These are phyloP conservation scores for Aspergillus thermomutatus DNA, from an alignment of 2,329 filamentous ascomycete genomes.

Conservation along the genomic window DNA sequence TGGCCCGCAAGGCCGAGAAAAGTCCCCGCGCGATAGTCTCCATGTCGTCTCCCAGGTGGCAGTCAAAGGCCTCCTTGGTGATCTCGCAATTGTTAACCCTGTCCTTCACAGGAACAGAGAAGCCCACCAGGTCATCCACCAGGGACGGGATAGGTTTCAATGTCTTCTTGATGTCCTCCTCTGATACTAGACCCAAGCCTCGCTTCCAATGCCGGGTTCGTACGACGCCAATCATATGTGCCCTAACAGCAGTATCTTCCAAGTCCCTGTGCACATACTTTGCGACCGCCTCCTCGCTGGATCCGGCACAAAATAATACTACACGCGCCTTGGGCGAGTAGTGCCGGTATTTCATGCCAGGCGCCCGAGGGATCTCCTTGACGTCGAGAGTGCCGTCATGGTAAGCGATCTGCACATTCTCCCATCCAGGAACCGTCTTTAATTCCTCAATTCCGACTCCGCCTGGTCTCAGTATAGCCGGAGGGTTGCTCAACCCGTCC, in stretches of 20 bases:
- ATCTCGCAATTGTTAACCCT: conserved; percentile 14
- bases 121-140: conserved; percentile 25
- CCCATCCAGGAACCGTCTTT: conserved; percentile 73
- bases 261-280: conserved; percentile 33
- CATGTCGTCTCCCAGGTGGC: conserved; percentile 68
- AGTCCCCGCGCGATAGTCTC: conserved; percentile 78
- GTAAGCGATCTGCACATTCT: conserved; percentile 72
- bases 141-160: conserved; percentile 21
- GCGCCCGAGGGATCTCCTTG: conserved; percentile 69
- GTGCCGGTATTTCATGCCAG: conserved; percentile 99
- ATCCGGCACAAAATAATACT: conserved; percentile 69
- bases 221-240: conserved; percentile 37
- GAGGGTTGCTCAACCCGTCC: conserved; percentile 78
- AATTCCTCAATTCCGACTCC: conserved; percentile 82
- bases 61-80: conserved; percentile 56
- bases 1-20: conserved; percentile 80
- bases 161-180: conserved; percentile 19
- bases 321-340: conserved; percentile 90
- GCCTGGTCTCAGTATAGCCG: conserved; percentile 78
- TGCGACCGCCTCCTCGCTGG: conserved; percentile 24
- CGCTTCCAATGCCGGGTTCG: conserved; percentile 36
- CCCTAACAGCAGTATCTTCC: conserved; percentile 25
- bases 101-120: conserved; percentile 25
- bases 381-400: conserved; percentile 69
- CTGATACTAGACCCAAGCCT: conserved; percentile 26